These are phyloP conservation scores for Acidiella bohemica DNA, from an alignment of 495 filamentous ascomycete species.

Conservation along the genomic window DNA sequence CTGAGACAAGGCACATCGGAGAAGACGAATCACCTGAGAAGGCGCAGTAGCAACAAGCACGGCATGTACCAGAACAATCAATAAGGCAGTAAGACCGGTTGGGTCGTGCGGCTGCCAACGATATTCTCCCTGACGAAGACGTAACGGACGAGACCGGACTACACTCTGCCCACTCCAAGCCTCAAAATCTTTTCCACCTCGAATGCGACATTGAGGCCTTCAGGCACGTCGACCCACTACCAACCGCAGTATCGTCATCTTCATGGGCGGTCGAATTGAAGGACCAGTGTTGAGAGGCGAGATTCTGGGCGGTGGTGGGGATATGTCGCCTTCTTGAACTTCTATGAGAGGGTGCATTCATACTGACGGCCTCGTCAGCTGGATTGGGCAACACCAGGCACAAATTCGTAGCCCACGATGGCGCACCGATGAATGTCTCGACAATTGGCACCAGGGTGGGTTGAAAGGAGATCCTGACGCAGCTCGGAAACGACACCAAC, in stretches of 20 bases:
- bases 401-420: slow-evolving; percentile 15
- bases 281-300: slow-evolving; percentile 9
- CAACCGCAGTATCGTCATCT: slow-evolving; percentile 13
- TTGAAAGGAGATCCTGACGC: slow-evolving; percentile 6
- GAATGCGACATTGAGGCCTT: slow-evolving; percentile 15
- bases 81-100: background rate
- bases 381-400: slow-evolving; percentile 12
- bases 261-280: slow-evolving; percentile 12
- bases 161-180: slow-evolving; percentile 4
- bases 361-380: too few species aligned
- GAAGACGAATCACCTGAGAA: too few species aligned
- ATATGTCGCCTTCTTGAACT: too few species aligned
- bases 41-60: too few species aligned
- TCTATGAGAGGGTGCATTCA: too few species aligned
- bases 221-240: slow-evolving; percentile 10
- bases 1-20: too few species aligned
- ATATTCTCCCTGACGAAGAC: background rate
- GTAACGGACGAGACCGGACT: slow-evolving; percentile 6
- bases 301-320: slow-evolving; percentile 12
- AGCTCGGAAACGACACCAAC: slow-evolving; percentile 9
- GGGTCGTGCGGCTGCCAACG: background rate
- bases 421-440: slow-evolving; percentile 12
- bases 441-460: slow-evolving; percentile 13
- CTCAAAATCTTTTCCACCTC: slow-evolving; percentile 11
- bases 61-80: background rate